Evolutionary conservation across 306 rosid genomes (phyloP), one percentile per base, ranked within the genome.

Genomic region (Calophaca sinica): DNA sequence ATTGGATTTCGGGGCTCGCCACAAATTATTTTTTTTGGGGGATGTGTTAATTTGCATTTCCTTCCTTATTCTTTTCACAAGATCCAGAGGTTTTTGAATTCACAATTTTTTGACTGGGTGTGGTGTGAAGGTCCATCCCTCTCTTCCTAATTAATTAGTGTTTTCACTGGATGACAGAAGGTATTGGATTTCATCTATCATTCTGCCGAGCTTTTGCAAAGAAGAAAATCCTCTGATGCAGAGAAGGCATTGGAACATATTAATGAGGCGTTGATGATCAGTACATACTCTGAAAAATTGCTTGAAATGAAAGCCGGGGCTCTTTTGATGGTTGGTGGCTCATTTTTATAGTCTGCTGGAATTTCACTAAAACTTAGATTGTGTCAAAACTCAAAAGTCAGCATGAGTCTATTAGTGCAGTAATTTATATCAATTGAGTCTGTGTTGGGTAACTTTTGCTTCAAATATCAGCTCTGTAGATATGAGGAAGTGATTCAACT

Each of bases 261-360:
- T 76, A 83, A 86, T 10, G 93, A 90, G 82, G 96, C 90, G 2
- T 73, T 92, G 87, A 62, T 58, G 41, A 88, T 89, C 61, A 87
- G 99, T 81, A 77, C 89, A 20, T 72, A 54, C 88, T 90, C 93
- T 11, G 99, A 94, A 83, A 84, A 84, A 26, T 88, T 94, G 81
- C 85, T 87, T 60, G 99, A 94, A 89, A 84, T 90, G 97, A 94
- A 94, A 85, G 97, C 96, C 12, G 90, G 89, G 78, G 90, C 92
- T 58, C 91, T 94, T 75, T 87, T 84, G 80, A 72, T 63, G 96
- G 99, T 94, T 65, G 74, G 92, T 76, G 60, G 53, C 74, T 70
- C 81, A 53, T 71, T 69, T 77, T 68, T 72, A n/a, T 55, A 63
- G 48, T 76, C n/a, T 52, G 68, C 65, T 44, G 20, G 63, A 81